Percentiles rank a stretch among this genome's conserved stretches.
phyloP scores from a whole-genome alignment of 176 grass and related monocot species.

The Elaeis guineensis region DNA sequence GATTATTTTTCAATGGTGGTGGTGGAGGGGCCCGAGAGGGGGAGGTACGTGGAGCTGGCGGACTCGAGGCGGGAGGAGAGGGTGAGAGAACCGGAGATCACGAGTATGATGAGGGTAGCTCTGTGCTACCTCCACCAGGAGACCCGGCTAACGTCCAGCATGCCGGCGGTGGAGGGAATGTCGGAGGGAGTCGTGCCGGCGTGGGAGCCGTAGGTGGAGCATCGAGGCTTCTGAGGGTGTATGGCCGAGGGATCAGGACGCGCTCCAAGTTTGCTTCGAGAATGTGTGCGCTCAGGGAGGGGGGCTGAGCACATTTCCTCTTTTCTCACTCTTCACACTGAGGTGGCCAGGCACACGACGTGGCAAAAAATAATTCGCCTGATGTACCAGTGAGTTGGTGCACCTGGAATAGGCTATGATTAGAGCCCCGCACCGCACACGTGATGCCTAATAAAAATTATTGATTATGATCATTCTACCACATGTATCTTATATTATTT shows the following conservation, averaged over 20 bases:
- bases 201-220: constrained; percentile 25
- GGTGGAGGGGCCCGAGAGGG: constrained; percentile 53
- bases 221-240: constrained; percentile 39
- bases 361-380: too few relatives aligned
- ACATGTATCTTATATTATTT: too few relatives aligned
- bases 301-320: too few relatives aligned
- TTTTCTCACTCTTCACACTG: too few relatives aligned
- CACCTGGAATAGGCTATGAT: too few relatives aligned
- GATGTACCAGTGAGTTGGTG: too few relatives aligned
- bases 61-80: constrained; percentile 44
- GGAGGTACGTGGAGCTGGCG: constrained; percentile 38
- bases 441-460: too few relatives aligned
- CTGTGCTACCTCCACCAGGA: constrained; percentile 88
- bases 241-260: constrained; percentile 43
- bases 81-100: constrained; percentile 32
- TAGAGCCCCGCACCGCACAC: too few relatives aligned
- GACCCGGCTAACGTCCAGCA: constrained; percentile 37
- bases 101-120: constrained; percentile 40
- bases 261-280: too few relatives aligned
- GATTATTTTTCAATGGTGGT: constrained; percentile 61
- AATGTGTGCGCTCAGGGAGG: too few relatives aligned
- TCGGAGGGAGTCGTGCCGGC: constrained; percentile 49
- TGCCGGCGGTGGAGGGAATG: constrained; percentile 51
- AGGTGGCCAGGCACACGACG: too few relatives aligned
- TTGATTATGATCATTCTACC: too few relatives aligned